Evolutionary conservation across 768 basidiomycete genomes (phyloP).

Genomic region (Boletus rubroflammeus): DNA sequence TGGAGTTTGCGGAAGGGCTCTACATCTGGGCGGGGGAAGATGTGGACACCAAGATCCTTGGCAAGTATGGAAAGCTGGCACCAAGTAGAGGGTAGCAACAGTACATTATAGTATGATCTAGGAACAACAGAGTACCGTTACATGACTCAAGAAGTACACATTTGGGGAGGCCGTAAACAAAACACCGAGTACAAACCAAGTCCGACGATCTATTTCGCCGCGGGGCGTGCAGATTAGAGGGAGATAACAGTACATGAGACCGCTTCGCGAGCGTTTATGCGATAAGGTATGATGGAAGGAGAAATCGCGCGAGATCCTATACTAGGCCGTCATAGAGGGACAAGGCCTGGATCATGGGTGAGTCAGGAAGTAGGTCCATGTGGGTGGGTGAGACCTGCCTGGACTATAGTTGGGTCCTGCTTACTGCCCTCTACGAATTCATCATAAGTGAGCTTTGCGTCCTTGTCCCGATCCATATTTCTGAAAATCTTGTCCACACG

Average conservation of each 20-base stretch:
- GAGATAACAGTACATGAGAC: constrained; percentile 23
- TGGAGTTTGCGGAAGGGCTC: constrained; percentile 84
- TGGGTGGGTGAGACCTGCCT: constrained; percentile 48
- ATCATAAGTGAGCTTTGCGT: constrained; percentile 88
- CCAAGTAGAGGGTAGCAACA: constrained; percentile 22
- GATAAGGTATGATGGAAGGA: constrained; percentile 20
- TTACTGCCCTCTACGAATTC: constrained; percentile 99
- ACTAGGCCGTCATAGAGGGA: constrained; percentile 95
- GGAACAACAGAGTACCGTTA: constrained; percentile 20
- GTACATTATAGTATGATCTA: constrained; percentile 21
- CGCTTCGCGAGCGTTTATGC: constrained; percentile 20
- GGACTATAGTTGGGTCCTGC: constrained; percentile 98
- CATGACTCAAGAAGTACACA: constrained; percentile 26
- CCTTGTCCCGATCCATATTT: constrained; percentile 96
- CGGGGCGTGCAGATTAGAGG: constrained; percentile 22
- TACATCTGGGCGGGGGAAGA: constrained; percentile 83
- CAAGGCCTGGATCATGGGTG: constrained; percentile 58
- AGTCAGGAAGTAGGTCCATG: constrained; percentile 5
- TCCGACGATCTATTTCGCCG: constrained; percentile 13
- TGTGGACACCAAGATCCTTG: constrained; percentile 73
- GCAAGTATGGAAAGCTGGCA: constrained; percentile 66
- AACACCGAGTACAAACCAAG: constrained; percentile 5
- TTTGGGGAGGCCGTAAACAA: constrained; percentile 17
- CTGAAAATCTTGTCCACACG: constrained; percentile 98
- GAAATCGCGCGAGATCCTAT: constrained; percentile 36